Base-by-base conservation (phyloP, 441 rosid genomes). In the Sinapis alba region DNA sequence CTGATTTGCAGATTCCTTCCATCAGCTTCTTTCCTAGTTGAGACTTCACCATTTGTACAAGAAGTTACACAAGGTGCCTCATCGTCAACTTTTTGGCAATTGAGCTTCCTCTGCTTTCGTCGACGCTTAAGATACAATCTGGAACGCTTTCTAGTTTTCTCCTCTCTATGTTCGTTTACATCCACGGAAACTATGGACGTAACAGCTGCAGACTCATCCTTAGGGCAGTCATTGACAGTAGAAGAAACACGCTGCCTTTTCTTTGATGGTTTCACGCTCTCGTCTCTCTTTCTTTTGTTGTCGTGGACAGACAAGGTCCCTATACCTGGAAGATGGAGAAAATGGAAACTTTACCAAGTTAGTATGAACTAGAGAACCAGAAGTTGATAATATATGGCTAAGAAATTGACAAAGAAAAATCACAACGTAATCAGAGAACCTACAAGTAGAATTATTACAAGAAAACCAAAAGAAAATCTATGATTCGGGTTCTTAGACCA, bases 61-160 rank as follows among this genome's bases (percentile, higher is more conserved):
- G 56, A 38, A 68, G 45, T 72, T 32, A 64, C 3, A 15, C 65
- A 68, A 75, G 67, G 77, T 20, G 66, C 28, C 30, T 72, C 65
- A 67, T 3, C n/a, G 15, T 54, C 60, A 61, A 68, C 47, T 2
- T 43, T 82, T 77, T 68, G 78, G 65, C 21, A 58, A 63, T 74
- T 78, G 68, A 65, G 32, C 61, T 23, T 58, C 56, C 69, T 83
- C 75, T 57, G 78, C 81, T 67, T 86, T 74, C 67, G 83, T 53
- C 41, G 8, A 18, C 86, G 86, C 79, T 87, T 82, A 57, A 77
- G 77, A 80, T 86, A 85, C 30, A 83, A 77, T 78, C 92, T 84
- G 54, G 50, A 74, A 64, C 82, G 84, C 81, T 84, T 84, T 69
- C 54, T 77, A n/a, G 38, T 70, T 61, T 83, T 80, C 72, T 74